These are phyloP conservation scores for Endoconidiophora laricicola DNA, from an alignment of 2,329 filamentous ascomycete species.

Conservation along the genomic window DNA sequence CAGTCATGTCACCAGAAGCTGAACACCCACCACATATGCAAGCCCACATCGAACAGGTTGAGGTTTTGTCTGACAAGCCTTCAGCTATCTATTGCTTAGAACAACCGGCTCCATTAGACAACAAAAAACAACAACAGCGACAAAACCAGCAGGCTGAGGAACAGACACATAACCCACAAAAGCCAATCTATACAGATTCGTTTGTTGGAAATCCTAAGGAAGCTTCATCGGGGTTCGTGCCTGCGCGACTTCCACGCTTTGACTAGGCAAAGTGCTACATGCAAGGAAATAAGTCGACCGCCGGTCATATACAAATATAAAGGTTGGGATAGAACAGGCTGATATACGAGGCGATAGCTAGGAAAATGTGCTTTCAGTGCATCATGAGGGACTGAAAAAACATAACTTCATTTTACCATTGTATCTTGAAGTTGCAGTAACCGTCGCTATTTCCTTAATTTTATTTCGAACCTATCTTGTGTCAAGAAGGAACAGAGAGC, in stretches of 20 bases:
- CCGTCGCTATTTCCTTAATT: no score
- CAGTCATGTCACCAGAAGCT: neutral
- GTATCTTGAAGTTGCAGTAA: neutral
- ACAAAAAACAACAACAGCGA: neutral
- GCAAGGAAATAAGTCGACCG: no score
- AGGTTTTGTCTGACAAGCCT: constrained; percentile 6
- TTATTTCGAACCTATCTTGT: no score
- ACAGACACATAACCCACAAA: neutral
- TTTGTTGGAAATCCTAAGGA: constrained; percentile 2
- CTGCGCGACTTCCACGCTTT: constrained; percentile 42
- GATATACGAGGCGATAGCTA: no score
- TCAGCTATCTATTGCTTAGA: neutral
- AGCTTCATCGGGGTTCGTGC: constrained; percentile 29
- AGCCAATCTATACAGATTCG: neutral
- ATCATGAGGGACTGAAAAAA: neutral
- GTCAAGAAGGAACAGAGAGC: no score
- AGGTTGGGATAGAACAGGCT: no score
- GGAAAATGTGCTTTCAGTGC: neutral
- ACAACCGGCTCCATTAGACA: neutral
- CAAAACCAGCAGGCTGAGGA: neutral
- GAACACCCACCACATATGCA: neutral
- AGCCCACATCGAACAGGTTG: constrained; percentile 2
- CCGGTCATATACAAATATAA: no score
- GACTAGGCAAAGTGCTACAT: constrained; percentile 18
- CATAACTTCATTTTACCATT: neutral